Base-by-base conservation (phyloP, 1,284 basidiomycete species). In the Bjerkandera adusta region DNA sequence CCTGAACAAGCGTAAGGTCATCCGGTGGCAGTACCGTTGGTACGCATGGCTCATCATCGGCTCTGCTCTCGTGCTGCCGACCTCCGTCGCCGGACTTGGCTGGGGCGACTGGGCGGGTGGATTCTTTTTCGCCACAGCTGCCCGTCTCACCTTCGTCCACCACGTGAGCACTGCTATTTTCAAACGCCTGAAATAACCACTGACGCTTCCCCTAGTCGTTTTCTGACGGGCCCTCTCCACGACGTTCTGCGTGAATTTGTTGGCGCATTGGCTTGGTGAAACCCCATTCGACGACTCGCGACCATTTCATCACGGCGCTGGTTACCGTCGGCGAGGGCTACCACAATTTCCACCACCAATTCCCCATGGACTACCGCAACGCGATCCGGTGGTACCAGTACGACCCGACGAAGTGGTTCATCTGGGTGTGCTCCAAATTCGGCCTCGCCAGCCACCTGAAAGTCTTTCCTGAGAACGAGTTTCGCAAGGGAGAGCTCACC, bases 301-400 rank as follows among this genome's bases (percentile, higher is more conserved):
- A 93, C 65, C 89, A 93, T 68, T 72, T 93, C 58, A 61, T 95
- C 50, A 92, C 92, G 22, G 92, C 92, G 13, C 73, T 94, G 49
- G 73, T 89, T 50, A 94, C 92, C 3, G 83, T 93, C 72, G 92
- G 92, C 12, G 92, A 95, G 71, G 92, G 92, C 8, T 95, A 94
- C 68, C 92, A 95, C 69, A 94, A 94, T 66, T 94, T 94, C 68
- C 89, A 92, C 65, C 89, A 88, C 58, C 88, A 92, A 67, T 92
- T 93, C 79, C 90, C 90, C 8, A 90, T 90, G 87, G 93, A 97
- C 68, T 96, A 90, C 74, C 80, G 93, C 34, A 95, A 95, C 61
- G 92, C 91, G 34, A 91, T 93, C 75, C 18, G 20, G 93, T 85
- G 79, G 80, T 83, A 79, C 67, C 84, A 85, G 64, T 85, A 81